Conservation (phyloP, 1,139 yeast genomes). For the Ogataea hybrid region DNA sequence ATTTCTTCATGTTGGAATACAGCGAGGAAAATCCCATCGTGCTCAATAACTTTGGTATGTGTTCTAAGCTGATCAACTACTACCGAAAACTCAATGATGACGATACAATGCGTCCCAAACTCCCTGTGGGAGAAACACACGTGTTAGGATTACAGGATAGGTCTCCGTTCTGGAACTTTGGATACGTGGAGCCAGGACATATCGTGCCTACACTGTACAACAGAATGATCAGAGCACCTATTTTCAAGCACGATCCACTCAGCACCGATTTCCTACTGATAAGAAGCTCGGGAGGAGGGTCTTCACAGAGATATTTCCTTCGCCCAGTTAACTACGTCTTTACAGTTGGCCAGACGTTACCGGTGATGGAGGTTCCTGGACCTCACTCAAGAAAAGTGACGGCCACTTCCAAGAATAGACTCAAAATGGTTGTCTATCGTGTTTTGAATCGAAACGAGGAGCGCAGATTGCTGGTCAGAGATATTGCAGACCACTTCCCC, state of each 20-base stretch:
- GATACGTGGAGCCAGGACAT: constrained; percentile 93
- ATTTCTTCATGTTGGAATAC: constrained; percentile 78
- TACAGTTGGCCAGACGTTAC: constrained; percentile 90
- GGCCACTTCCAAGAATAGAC: constrained; percentile 83
- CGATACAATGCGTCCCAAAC: constrained; percentile 84
- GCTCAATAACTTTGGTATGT: constrained; percentile 92
- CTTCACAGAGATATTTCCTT: constrained; percentile 55
- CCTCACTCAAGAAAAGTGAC: constrained; percentile 98
- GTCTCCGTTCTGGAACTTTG: constrained; percentile 98
- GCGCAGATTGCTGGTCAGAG: constrained; percentile 79
- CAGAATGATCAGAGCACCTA: constrained; percentile 89
- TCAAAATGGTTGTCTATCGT: constrained; percentile 91
- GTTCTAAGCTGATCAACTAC: constrained; percentile 87
- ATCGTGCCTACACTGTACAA: constrained; percentile 92
- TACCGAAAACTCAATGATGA: constrained; percentile 84
- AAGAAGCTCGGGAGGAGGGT: constrained; percentile 77
- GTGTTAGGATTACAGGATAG: constrained; percentile 93
- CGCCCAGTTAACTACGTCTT: constrained; percentile 71
- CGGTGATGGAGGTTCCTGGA: constrained; percentile 94
- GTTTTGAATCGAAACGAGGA: constrained; percentile 76
- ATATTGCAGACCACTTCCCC: constrained; percentile 90
- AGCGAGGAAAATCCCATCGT: constrained; percentile 88
- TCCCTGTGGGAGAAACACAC: constrained; percentile 91
- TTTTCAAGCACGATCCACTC: constrained; percentile 78
- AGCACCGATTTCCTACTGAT: constrained; percentile 80